Evolutionary conservation across 495 filamentous ascomycete species (phyloP), one percentile per base, ranked within the genome.

Genomic region (Parmelia sp.): DNA sequence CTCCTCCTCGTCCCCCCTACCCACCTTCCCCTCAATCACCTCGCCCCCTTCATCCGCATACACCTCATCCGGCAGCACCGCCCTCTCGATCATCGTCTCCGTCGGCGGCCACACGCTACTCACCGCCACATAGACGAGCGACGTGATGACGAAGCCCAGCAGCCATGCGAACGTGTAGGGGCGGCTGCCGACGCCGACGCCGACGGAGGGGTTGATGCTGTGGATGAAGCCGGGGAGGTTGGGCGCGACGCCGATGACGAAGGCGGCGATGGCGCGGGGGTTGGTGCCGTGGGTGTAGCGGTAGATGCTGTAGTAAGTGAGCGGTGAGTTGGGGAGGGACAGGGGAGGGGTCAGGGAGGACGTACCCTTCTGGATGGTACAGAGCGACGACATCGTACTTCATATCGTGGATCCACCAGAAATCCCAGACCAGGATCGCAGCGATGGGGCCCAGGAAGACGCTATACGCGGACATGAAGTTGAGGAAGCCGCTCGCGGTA

Each of bases 381-480:
- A 82, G 60, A 19, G 77, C 78, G 14, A 83, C 79, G 0, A 83
- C 78, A 70, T 90, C 85, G 68, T 87, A 85, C 51, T 81, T 78
- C 39, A 78, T 70, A n/a, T 68, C 70, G 66, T 89, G 85, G 21
- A 90, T 72, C 58, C 87, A 69, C 86, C 86, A 90, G 72, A 82
- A 90, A 69, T 91, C 88, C 23, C 80, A 78, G 0, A 82, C 75
- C 75, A 91, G 83, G 63, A 90, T 86, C 17, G 82, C 83, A 14
- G 83, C 85, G 55, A 91, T 85, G 0, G 88, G 87, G 0, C 82
- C 87, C 4, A 90, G 77, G 75, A 91, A 90, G 40, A 90, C 81
- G 21, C 82, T 79, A 60, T 86, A 86, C 1, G 82, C 83, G 25
- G 80, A 78, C 84, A 87, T 84, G 75, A 87, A 87, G 56, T 74